Percentiles rank a stretch among this genome's conserved stretches.
Evolutionary conservation across 306 rosid species (phyloP).

Genomic region (Prunus davidiana): DNA sequence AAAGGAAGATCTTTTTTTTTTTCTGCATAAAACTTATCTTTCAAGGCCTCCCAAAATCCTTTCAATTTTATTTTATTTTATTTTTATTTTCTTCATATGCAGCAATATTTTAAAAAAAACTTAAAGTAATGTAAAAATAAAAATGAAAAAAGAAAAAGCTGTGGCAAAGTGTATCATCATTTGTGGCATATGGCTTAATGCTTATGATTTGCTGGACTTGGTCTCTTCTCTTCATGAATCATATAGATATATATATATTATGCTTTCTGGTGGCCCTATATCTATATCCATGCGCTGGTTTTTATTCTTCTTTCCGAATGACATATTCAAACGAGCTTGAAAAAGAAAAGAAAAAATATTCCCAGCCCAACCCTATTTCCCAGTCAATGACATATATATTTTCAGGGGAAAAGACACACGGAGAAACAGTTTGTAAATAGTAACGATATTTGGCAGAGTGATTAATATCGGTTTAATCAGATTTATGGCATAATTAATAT

Average conservation of each 20-base stretch:
- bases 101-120: not conserved
- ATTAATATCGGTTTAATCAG: too few relatives aligned
- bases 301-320: not conserved
- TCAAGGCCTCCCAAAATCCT: not conserved
- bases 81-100: not conserved
- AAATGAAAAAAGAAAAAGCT: not conserved
- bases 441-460: too few relatives aligned
- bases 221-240: not conserved
- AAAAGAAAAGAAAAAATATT: not conserved
- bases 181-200: not conserved
- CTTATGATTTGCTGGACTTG: conserved; percentile 12
- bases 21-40: not conserved
- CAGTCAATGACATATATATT: not conserved
- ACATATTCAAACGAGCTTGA: not conserved
- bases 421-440: not conserved
- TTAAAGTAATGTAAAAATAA: not conserved
- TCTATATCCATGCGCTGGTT: not conserved
- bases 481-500: too few relatives aligned
- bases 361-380: not conserved
- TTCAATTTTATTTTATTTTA: not conserved
- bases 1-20: not conserved
- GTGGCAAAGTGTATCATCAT: not conserved
- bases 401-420: not conserved
- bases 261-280: not conserved
- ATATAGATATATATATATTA: not conserved